phyloP scores from a whole-genome alignment of 2,329 filamentous ascomycete species.

The Teratosphaeriaceae sp. region DNA sequence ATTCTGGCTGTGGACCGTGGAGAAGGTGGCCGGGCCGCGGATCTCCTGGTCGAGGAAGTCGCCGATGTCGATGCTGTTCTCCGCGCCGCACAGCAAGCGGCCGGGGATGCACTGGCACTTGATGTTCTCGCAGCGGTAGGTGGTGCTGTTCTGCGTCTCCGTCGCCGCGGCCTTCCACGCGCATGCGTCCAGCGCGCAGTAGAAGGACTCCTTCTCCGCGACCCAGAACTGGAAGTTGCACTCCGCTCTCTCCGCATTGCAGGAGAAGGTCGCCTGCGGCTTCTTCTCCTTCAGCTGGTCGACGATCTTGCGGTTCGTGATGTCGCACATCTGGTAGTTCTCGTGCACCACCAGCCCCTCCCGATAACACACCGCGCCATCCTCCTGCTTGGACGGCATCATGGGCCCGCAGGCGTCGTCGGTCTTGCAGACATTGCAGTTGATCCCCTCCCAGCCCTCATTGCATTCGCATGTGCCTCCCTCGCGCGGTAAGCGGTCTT shows the following conservation, averaged over 20 bases:
- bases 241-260: slow-evolving; percentile 63
- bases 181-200: slow-evolving; percentile 82
- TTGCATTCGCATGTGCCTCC: slow-evolving; percentile 74
- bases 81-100: slow-evolving; percentile 88
- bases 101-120: slow-evolving; percentile 82
- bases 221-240: slow-evolving; percentile 99
- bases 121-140: slow-evolving; percentile 78
- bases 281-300: slow-evolving; percentile 76
- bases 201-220: slow-evolving; percentile 89
- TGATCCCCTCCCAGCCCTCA: slow-evolving; percentile 92
- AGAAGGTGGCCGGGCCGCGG: slow-evolving; percentile 79
- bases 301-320: slow-evolving; percentile 91
- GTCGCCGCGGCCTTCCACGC: slow-evolving; percentile 62
- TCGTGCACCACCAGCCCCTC: slow-evolving; percentile 85
- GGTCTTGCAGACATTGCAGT: slow-evolving; percentile 87
- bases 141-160: slow-evolving; percentile 68
- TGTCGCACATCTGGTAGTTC: slow-evolving; percentile 97
- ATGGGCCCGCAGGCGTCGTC: slow-evolving; percentile 79
- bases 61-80: slow-evolving; percentile 82
- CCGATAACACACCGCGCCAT: slow-evolving; percentile 85
- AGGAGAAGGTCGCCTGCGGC: slow-evolving; percentile 92
- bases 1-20: slow-evolving; percentile 53
- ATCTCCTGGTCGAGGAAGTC: slow-evolving; percentile 82
- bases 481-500: slow-evolving; percentile 67
- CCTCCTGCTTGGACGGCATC: slow-evolving; percentile 62